Evolutionary conservation across 2,329 filamentous ascomycete genomes (phyloP), one percentile per base, ranked within the genome.

Genomic region (Fusarium falciforme): DNA sequence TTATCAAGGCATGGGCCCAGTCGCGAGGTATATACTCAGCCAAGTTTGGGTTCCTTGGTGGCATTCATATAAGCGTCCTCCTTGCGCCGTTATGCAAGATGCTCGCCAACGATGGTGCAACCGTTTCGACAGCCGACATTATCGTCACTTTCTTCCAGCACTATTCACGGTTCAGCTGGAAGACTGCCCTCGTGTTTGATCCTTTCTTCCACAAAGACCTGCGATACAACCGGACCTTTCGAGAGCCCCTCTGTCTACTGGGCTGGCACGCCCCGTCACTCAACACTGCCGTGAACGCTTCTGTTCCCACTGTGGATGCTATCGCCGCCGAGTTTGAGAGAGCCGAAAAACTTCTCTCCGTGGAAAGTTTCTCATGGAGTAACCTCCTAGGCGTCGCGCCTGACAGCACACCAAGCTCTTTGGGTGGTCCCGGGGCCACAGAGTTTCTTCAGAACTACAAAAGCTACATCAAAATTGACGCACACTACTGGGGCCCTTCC

Each of bases 401-500:
- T 5, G 61, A 64, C 8, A 63, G 55, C 25, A 25, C 38, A n/a
- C 6, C 35, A 35, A 17, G 17, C 58, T 27, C 59, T n/a, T 22
- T 25, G 49, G 29, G 42, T 44, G 22, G 33, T 38, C 59, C 67
- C 11, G 84, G 83, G 12, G 81, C 83, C 6, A 61, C 69, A 1
- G 84, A 87, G 4, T 93, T 93, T 71, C 76, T 92, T 7, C 73
- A 73, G 1, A 76, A 81, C 1, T 89, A 89, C 78, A 86, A 83
- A 64, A 87, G 82, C 61, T 93, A 90, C 76, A 80, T 91, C 66
- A 89, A 88, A 75, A 86, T 93, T 61, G 88, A 91, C 66, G 85
- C 89, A 1, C 89, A 91, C 55, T 93, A 91, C 79, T 93, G 91
- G 91, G 90, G 90, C 2, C 81, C 87, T 8, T 89, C 89, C 3